phyloP scores from a whole-genome alignment of 148 eudicot genomes.

The Nyssa sinensis region DNA sequence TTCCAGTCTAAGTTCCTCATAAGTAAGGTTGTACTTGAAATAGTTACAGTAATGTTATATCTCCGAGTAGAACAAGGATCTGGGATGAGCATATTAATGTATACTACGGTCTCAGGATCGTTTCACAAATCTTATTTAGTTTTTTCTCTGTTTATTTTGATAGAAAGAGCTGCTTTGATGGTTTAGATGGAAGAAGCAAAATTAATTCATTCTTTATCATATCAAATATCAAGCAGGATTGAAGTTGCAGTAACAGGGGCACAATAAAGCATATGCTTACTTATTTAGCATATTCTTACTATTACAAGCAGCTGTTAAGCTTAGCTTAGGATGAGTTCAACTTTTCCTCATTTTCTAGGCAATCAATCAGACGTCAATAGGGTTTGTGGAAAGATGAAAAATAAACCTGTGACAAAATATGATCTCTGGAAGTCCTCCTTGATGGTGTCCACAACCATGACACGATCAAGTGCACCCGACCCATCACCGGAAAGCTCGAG shows the following conservation, averaged over 20 bases:
- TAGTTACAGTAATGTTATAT: neutral
- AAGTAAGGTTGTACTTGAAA: neutral
- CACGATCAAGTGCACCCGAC: slow-evolving; percentile 56
- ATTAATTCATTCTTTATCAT: no score
- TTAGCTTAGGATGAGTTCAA: neutral
- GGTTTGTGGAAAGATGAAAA: neutral
- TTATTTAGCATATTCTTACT: neutral
- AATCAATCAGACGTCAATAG: neutral
- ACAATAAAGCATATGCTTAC: neutral
- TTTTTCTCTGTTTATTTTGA: no score
- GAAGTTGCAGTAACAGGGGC: neutral
- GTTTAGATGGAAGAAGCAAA: no score
- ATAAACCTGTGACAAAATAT: slow-evolving; percentile 92
- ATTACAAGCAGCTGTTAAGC: neutral
- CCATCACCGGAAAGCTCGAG: slow-evolving; percentile 41
- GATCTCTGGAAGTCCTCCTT: slow-evolving; percentile 78
- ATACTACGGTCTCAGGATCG: no score
- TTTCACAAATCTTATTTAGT: no score
- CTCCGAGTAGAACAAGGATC: no score
- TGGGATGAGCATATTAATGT: neutral
- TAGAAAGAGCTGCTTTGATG: no score
- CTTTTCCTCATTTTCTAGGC: neutral
- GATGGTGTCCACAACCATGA: slow-evolving; percentile 62
- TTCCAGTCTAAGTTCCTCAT: neutral
- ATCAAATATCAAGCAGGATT: neutral